Percentiles rank a stretch among this genome's conserved stretches.
Conservation (phyloP, 1,284 basidiomycete species). For the Cryptococcus sp. region DNA sequence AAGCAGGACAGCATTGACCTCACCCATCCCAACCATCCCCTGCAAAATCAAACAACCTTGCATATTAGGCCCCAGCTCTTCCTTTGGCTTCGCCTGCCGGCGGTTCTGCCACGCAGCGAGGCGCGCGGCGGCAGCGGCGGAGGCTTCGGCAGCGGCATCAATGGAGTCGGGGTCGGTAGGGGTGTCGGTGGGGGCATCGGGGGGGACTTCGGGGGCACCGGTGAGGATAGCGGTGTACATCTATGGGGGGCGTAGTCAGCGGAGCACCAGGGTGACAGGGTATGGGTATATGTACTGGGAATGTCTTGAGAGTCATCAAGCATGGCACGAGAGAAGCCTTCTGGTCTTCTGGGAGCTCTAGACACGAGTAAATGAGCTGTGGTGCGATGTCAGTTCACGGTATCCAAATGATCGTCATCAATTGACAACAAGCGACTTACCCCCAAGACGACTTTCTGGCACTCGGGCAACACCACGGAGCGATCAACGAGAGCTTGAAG, state of each 20-base stretch:
- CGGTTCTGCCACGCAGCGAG: slow-evolving; percentile 44
- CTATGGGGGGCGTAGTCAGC: slow-evolving; percentile 12
- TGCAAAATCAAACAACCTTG: slow-evolving; percentile 84
- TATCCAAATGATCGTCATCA: too few relatives aligned
- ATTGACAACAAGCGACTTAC: slow-evolving; percentile 29
- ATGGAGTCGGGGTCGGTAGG: slow-evolving; percentile 1
- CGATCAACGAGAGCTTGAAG: slow-evolving; percentile 70
- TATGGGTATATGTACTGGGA: slow-evolving; percentile 52
- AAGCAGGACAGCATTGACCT: slow-evolving; percentile 63
- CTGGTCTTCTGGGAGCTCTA: slow-evolving; percentile 58
- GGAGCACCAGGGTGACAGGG: not conserved
- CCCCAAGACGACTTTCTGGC: slow-evolving; percentile 36
- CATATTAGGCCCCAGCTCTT: slow-evolving; percentile 61
- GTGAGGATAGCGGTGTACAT: slow-evolving; percentile 35
- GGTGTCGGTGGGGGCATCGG: slow-evolving; percentile 5
- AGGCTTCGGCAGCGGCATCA: slow-evolving; percentile 40
- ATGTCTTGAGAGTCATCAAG: slow-evolving; percentile 60
- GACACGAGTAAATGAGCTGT: slow-evolving; percentile 62
- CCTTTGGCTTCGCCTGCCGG: slow-evolving; percentile 32
- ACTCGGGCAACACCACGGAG: slow-evolving; percentile 54
- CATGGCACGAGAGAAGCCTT: slow-evolving; percentile 59
- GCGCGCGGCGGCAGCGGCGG: slow-evolving; percentile 36
- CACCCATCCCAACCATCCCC: slow-evolving; percentile 66
- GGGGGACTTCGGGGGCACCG: slow-evolving; percentile 29
- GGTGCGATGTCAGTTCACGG: not conserved